A percentile compares a stretch with the other conserved stretches of the same genome.
These are phyloP conservation scores for Penicillium sp. DNA, from an alignment of 2,329 filamentous ascomycete species.

Conservation along the genomic window DNA sequence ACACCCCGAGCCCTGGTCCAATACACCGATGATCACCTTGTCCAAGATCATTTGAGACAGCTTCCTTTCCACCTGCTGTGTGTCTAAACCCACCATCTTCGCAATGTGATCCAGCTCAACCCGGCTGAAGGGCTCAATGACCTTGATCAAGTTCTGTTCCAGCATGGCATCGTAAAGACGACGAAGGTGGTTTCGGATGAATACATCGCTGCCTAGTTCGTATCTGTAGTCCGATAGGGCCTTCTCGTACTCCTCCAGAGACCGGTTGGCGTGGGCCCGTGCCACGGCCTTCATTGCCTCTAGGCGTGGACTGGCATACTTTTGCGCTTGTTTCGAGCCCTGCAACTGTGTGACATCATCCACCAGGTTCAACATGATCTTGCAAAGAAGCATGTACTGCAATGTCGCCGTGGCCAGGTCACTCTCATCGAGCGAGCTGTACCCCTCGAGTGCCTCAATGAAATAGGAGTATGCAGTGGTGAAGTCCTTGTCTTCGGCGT, in stretches of 20 bases:
- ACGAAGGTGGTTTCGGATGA: slow-evolving; percentile 95
- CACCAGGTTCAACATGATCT: slow-evolving; percentile 97
- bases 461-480: slow-evolving; percentile 99
- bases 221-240: slow-evolving; percentile 87
- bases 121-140: slow-evolving; percentile 96
- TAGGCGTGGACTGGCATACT: slow-evolving; percentile 91
- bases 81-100: slow-evolving; percentile 95
- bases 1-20: slow-evolving; percentile 97
- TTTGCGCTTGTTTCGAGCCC: slow-evolving; percentile 92
- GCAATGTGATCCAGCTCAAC: slow-evolving; percentile 97
- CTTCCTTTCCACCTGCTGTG: slow-evolving; percentile 95
- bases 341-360: slow-evolving; percentile 96
- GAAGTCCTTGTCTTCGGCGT: slow-evolving; percentile 98
- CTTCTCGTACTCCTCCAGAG: slow-evolving; percentile 94
- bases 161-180: slow-evolving; percentile 97
- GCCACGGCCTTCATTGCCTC: slow-evolving; percentile 99
- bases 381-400: slow-evolving; percentile 99
- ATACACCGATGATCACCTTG: slow-evolving; percentile 95
- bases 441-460: slow-evolving; percentile 96
- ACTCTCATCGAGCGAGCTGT: slow-evolving; percentile 86
- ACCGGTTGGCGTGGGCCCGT: slow-evolving; percentile 90
- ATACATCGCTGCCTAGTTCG: slow-evolving; percentile 89
- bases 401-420: slow-evolving; percentile 91
- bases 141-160: slow-evolving; percentile 99
- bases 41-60: slow-evolving; percentile 99